Conservation (phyloP, 2,329 filamentous ascomycete species). For the Endoconidiophora laricicola region DNA sequence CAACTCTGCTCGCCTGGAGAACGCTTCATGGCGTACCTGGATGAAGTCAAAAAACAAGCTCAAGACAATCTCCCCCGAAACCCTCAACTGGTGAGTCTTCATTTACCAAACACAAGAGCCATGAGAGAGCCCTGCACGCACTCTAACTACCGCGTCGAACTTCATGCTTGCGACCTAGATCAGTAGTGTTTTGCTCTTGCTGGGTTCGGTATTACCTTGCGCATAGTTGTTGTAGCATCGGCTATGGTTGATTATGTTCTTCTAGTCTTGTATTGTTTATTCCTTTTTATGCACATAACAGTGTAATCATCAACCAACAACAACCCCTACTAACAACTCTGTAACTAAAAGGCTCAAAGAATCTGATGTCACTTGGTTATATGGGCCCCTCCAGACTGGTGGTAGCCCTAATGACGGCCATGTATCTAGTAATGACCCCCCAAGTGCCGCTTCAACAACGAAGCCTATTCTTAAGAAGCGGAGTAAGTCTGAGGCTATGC, state of each 20-base stretch:
- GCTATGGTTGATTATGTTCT: no score
- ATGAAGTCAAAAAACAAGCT: slow-evolving; percentile 79
- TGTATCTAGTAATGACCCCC: slow-evolving; percentile 25
- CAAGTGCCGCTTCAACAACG: slow-evolving; percentile 54
- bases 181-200: no score
- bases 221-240: no score
- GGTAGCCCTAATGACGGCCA: slow-evolving; percentile 35
- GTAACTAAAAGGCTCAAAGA: slow-evolving; percentile 63
- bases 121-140: background rate
- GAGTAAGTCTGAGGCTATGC: slow-evolving; percentile 88
- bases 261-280: no score
- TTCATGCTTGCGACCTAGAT: no score
- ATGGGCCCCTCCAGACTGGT: slow-evolving; percentile 74
- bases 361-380: slow-evolving; percentile 93
- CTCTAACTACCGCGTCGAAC: no score
- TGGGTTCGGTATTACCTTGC: no score
- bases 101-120: no score
- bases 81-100: slow-evolving; percentile 67
- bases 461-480: slow-evolving; percentile 94
- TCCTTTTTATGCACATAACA: background rate
- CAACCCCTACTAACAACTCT: slow-evolving; percentile 10
- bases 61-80: slow-evolving; percentile 77
- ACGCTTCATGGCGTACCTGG: slow-evolving; percentile 96
- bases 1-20: slow-evolving; percentile 72
- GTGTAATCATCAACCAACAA: background rate